Conservation (phyloP, 1,284 basidiomycete genomes). For the Vanrija pseudolonga region DNA sequence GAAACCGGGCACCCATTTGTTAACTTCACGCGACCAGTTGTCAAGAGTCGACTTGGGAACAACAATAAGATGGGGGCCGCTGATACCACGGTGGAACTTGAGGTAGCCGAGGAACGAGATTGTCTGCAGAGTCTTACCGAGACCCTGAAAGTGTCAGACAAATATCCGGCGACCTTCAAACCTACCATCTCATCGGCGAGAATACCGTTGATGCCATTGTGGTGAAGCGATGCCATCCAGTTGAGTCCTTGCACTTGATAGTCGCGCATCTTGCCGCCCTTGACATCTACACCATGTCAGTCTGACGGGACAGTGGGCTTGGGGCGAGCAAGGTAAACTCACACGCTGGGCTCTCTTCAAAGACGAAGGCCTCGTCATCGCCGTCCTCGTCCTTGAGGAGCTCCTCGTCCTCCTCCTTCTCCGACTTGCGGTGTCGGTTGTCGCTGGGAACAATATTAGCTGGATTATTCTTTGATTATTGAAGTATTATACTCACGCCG, state of each 20-base stretch:
- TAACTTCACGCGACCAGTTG: slow-evolving; percentile 94
- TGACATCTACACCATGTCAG: slow-evolving; percentile 60
- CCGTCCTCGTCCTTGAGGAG: slow-evolving; percentile 78
- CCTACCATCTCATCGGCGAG: slow-evolving; percentile 89
- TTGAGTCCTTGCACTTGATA: slow-evolving; percentile 97
- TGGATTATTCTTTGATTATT: slow-evolving; percentile 1
- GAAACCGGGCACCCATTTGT: slow-evolving; percentile 87
- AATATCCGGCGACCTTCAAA: slow-evolving; percentile 5
- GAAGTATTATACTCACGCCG: slow-evolving; percentile 54
- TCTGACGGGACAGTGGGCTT: background rate
- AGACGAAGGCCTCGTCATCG: slow-evolving; percentile 79
- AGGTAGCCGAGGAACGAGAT: slow-evolving; percentile 97
- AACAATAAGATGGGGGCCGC: slow-evolving; percentile 87
- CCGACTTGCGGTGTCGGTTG: slow-evolving; percentile 85
- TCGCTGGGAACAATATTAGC: slow-evolving; percentile 51
- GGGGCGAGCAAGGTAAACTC: slow-evolving; percentile 36
- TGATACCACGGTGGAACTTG: slow-evolving; percentile 71
- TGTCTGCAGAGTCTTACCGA: slow-evolving; percentile 97
- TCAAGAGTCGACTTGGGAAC: slow-evolving; percentile 97
- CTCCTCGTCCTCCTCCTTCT: slow-evolving; percentile 98
- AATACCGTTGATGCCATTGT: slow-evolving; percentile 90
- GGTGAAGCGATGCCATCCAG: slow-evolving; percentile 91
- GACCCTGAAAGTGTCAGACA: slow-evolving; percentile 60
- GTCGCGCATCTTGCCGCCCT: slow-evolving; percentile 80
- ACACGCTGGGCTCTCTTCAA: slow-evolving; percentile 89